phyloP scores from a whole-genome alignment of 1,284 basidiomycete species.

The Taiwanofungus camphoratus region DNA sequence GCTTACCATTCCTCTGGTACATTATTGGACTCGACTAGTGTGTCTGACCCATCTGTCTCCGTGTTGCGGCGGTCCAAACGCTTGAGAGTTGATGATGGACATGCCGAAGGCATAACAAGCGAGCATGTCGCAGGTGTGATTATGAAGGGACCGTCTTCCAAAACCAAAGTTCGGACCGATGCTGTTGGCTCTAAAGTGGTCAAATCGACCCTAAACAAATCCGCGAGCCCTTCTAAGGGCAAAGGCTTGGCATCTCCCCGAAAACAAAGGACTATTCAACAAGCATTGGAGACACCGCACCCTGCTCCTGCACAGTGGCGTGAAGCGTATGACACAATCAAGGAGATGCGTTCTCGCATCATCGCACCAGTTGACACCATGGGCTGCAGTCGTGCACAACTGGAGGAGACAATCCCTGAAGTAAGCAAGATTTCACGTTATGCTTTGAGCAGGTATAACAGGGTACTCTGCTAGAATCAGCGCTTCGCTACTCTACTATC shows the following conservation, averaged over 20 bases:
- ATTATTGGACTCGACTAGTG: conserved; percentile 13
- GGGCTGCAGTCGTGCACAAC: conserved; percentile 75
- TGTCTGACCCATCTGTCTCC: too few relatives aligned
- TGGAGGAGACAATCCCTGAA: conserved; percentile 58
- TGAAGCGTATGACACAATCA: conserved; percentile 72
- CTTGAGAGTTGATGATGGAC: conserved; percentile 10
- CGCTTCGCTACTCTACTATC: conserved; percentile 86
- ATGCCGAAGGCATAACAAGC: too few relatives aligned
- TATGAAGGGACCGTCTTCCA: too few relatives aligned
- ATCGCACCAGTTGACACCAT: conserved; percentile 89
- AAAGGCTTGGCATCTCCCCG: conserved; percentile 24
- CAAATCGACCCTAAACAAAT: too few relatives aligned
- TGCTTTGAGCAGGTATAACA: too few relatives aligned
- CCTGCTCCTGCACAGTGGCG: conserved; percentile 71
- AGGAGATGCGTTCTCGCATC: conserved; percentile 68
- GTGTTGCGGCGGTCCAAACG: conserved; percentile 14
- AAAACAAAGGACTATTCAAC: conserved; percentile 45
- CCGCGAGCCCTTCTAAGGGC: not conserved
- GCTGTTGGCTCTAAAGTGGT: too few relatives aligned
- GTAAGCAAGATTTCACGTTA: conserved; percentile 35
- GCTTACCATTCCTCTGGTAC: conserved; percentile 15
- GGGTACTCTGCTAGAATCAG: too few relatives aligned
- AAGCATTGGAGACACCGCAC: conserved; percentile 61
- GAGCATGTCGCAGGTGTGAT: too few relatives aligned
- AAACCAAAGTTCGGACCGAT: too few relatives aligned